Conservation (phyloP, 2,329 filamentous ascomycete species). For the Penicillium italicum region DNA sequence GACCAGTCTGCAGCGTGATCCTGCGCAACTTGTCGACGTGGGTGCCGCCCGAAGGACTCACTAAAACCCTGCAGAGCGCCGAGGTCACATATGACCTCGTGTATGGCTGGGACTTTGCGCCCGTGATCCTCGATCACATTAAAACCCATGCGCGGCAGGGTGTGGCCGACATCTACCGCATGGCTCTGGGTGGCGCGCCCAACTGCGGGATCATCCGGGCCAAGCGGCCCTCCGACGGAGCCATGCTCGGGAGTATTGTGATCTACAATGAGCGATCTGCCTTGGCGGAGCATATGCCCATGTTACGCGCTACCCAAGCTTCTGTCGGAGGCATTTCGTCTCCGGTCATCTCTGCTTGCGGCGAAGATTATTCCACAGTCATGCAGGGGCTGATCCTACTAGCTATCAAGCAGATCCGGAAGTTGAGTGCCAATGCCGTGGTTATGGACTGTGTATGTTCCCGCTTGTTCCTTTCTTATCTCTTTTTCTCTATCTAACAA, state of each 20-base stretch:
- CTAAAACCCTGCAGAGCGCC: constrained; percentile 67
- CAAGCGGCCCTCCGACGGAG: constrained; percentile 64
- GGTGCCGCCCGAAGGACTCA: constrained; percentile 71
- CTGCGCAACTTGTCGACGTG: constrained; percentile 70
- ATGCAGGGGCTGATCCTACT: constrained; percentile 77
- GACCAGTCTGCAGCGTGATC: constrained; percentile 66
- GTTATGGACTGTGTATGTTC: constrained; percentile 74
- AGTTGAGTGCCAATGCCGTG: constrained; percentile 67
- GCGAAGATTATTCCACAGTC: constrained; percentile 65
- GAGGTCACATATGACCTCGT: constrained; percentile 80
- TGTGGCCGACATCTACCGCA: constrained; percentile 73
- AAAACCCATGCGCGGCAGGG: constrained; percentile 71
- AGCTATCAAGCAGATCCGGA: constrained; percentile 77
- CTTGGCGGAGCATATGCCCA: constrained; percentile 66
- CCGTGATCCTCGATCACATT: constrained; percentile 70
- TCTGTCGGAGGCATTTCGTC: constrained; percentile 72
- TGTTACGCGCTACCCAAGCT: constrained; percentile 57
- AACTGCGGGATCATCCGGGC: constrained; percentile 79
- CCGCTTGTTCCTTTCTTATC: not conserved
- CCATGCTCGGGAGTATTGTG: constrained; percentile 74
- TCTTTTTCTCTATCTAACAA: constrained; percentile 18
- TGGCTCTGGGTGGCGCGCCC: constrained; percentile 66
- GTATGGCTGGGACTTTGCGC: constrained; percentile 72
- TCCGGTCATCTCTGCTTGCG: constrained; percentile 67
- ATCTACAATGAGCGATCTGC: constrained; percentile 69